phyloP scores from a whole-genome alignment of 2,329 filamentous ascomycete genomes.

The Thyridium curvatum region DNA sequence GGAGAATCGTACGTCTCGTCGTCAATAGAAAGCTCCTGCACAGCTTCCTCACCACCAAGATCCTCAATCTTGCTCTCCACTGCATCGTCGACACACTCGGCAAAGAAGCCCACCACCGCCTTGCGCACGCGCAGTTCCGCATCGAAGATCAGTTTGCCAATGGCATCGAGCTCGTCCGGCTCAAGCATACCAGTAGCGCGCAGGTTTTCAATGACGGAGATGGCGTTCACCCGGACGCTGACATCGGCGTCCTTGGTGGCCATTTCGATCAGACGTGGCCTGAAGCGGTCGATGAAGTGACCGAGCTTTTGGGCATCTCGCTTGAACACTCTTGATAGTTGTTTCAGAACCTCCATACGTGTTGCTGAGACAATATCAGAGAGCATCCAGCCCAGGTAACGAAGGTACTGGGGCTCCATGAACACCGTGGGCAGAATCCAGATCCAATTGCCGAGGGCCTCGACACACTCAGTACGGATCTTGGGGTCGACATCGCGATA shows the following conservation, averaged over 20 bases:
- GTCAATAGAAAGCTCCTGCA: conserved; percentile 68
- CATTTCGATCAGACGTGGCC: conserved; percentile 84
- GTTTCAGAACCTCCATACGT: conserved; percentile 78
- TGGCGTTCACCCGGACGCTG: conserved; percentile 70
- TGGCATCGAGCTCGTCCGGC: conserved; percentile 81
- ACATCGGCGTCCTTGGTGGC: conserved; percentile 79
- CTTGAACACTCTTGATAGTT: conserved; percentile 73
- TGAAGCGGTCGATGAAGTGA: conserved; percentile 90
- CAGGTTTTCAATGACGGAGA: conserved; percentile 76
- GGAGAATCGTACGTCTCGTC: conserved; percentile 70
- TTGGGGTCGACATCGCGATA: conserved; percentile 90
- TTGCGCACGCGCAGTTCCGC: conserved; percentile 78
- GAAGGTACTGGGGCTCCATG: conserved; percentile 82
- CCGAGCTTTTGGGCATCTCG: conserved; percentile 77
- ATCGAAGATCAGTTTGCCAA: conserved; percentile 87
- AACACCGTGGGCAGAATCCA: conserved; percentile 77
- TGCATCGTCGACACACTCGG: conserved; percentile 76
- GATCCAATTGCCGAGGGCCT: conserved; percentile 86
- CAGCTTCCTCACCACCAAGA: conserved; percentile 69
- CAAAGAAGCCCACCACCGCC: conserved; percentile 85
- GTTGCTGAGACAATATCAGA: conserved; percentile 73
- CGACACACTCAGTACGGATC: conserved; percentile 83
- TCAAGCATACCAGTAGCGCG: conserved; percentile 82
- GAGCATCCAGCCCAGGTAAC: conserved; percentile 93
- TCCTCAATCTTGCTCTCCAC: conserved; percentile 77